phyloP scores from a whole-genome alignment of 2,329 filamentous ascomycete species.

The Ceratocystis papillata region DNA sequence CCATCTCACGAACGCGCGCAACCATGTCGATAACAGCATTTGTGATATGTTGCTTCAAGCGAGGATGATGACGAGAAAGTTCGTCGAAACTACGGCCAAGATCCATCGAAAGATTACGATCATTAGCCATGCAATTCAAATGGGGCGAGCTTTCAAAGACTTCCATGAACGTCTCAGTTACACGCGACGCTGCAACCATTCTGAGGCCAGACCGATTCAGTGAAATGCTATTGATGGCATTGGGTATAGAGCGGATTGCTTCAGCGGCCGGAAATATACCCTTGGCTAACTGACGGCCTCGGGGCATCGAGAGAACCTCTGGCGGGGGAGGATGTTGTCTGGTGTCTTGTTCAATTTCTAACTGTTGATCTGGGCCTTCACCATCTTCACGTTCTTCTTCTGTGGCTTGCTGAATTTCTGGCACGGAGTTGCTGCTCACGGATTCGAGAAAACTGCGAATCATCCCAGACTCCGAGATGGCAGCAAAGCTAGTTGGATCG shows the following conservation, averaged over 20 bases:
- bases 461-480: slow-evolving; percentile 87
- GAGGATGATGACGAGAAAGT: slow-evolving; percentile 83
- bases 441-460: slow-evolving; percentile 78
- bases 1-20: slow-evolving; percentile 64
- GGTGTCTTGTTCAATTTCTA: slow-evolving; percentile 24
- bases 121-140: slow-evolving; percentile 69
- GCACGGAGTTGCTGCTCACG: slow-evolving; percentile 49
- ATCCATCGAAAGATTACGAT: slow-evolving; percentile 56
- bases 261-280: slow-evolving; percentile 82
- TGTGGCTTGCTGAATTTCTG: slow-evolving; percentile 27
- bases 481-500: slow-evolving; percentile 91
- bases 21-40: slow-evolving; percentile 85
- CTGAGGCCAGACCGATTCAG: slow-evolving; percentile 79
- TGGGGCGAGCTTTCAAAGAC: slow-evolving; percentile 93
- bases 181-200: slow-evolving; percentile 71
- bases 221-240: slow-evolving; percentile 86
- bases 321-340: slow-evolving; percentile 45
- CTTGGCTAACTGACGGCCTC: slow-evolving; percentile 42
- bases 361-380: slow-evolving; percentile 31
- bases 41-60: slow-evolving; percentile 67
- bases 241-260: slow-evolving; percentile 75
- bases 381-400: slow-evolving; percentile 26
- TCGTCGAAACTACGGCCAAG: slow-evolving; percentile 87
- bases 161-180: slow-evolving; percentile 79
- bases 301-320: slow-evolving; percentile 39